A percentile compares a stretch with the other conserved stretches of the same genome.
Conservation (phyloP, 768 basidiomycete species). For the Neoboletus magnificus region DNA sequence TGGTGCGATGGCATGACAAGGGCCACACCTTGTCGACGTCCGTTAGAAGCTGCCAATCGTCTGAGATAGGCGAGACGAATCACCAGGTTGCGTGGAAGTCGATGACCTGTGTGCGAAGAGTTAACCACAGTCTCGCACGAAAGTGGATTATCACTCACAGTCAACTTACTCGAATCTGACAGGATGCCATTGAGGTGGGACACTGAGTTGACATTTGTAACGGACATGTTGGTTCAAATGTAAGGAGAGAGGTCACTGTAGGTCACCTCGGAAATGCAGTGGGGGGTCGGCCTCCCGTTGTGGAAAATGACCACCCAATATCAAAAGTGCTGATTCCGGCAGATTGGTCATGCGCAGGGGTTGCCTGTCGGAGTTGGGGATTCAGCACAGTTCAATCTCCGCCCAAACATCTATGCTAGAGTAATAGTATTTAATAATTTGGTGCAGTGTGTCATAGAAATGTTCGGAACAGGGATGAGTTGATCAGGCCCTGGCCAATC, state of each 20-base stretch:
- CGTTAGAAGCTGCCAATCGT: constrained; percentile 6
- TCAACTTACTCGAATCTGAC: constrained; percentile 58
- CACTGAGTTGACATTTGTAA: constrained; percentile 61
- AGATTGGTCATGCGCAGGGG: too few relatives aligned
- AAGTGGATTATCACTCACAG: constrained; percentile 39
- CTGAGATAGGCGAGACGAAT: constrained; percentile 12
- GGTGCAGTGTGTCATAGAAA: neutral
- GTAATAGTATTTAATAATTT: too few relatives aligned
- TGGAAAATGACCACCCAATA: constrained; percentile 2
- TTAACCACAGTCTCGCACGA: neutral
- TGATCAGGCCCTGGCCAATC: neutral
- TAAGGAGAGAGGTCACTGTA: too few relatives aligned
- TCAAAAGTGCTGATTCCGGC: neutral
- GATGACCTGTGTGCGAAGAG: constrained; percentile 54
- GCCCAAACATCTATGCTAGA: too few relatives aligned
- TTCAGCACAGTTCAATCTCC: too few relatives aligned
- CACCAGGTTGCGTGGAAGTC: constrained; percentile 87
- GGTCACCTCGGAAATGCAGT: neutral
- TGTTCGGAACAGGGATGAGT: neutral
- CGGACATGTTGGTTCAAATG: constrained; percentile 41
- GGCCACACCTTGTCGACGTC: constrained; percentile 63
- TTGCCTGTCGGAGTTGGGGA: too few relatives aligned
- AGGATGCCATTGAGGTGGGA: constrained; percentile 61
- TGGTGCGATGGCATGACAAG: constrained; percentile 82
- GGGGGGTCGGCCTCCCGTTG: neutral